Evolutionary conservation across 176 grass and related monocot genomes (phyloP), one percentile per base, ranked within the genome.

Genomic region (Stipa capillata): DNA sequence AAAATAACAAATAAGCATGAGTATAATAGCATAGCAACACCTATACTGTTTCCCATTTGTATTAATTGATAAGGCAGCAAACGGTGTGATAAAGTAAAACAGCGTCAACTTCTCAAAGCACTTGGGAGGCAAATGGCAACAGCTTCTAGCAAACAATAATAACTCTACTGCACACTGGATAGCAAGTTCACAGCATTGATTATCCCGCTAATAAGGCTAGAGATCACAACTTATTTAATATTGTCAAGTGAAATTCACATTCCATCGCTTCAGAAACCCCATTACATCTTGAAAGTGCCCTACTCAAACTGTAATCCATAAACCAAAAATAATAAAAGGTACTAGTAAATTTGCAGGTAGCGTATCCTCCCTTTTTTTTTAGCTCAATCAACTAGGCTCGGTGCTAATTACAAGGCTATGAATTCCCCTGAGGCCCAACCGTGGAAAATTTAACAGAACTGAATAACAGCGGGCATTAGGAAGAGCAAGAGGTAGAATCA

Each of bases 331-430:
- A 58, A 25, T 58, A 66, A 74, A 79, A 35, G 27, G 68, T 53
- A 65, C 32, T n/a, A n/a, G n/a, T 67, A 18, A 51, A 14, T 27
- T 50, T 50, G 13, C 33, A 52, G 3, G 7, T 61, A 42, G 0
- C 5, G n/a, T n/a, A n/a, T n/a, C n/a, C n/a, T n/a, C 10, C 47
- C 43, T 62, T 44, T 68, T 7, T 63, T 25, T 28, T 57, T 21
- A 65, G 80, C 85, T 71, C 27, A 55, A 3, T 45, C 43, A 34
- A 50, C 8, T 77, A 81, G n/a, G n/a, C n/a, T n/a, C n/a, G n/a
- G n/a, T n/a, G n/a, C n/a, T n/a, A n/a, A n/a, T n/a, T n/a, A n/a
- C n/a, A n/a, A n/a, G n/a, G n/a, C n/a, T n/a, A n/a, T n/a, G n/a
- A n/a, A n/a, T n/a, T n/a, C n/a, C n/a, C n/a, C n/a, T n/a, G n/a